Evolutionary conservation across 768 basidiomycete species (phyloP).

Genomic region (Botryobasidium botryosum): DNA sequence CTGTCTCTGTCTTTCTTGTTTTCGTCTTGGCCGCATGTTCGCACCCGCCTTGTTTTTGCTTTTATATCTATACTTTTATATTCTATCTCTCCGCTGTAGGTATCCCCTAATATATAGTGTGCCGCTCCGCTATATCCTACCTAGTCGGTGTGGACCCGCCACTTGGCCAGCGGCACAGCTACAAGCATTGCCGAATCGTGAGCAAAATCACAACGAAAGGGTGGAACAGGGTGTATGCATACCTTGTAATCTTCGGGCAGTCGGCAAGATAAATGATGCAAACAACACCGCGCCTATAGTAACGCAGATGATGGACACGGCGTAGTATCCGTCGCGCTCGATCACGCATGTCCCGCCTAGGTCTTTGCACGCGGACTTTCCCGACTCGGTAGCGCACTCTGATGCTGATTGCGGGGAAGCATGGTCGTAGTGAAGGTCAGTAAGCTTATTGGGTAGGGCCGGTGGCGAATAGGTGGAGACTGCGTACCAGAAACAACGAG

Average conservation of each 20-base stretch:
- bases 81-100: too few species aligned
- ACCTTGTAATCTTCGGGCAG: conserved; percentile 77
- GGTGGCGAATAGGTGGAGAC: conserved; percentile 28
- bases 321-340: conserved; percentile 84
- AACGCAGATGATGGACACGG: conserved; percentile 65
- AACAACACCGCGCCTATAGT: conserved; percentile 57
- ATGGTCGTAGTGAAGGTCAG: too few species aligned
- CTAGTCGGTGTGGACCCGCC: too few species aligned
- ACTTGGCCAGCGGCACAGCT: too few species aligned
- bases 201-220: too few species aligned
- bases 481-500: conserved; percentile 23
- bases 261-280: conserved; percentile 63
- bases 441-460: conserved; percentile 7
- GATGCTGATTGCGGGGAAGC: conserved; percentile 28
- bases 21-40: too few species aligned
- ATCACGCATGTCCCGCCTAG: conserved; percentile 68
- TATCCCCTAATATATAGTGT: too few species aligned
- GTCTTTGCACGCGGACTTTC: conserved; percentile 58
- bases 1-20: too few species aligned
- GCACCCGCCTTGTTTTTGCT: too few species aligned
- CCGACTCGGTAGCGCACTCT: conserved; percentile 88
- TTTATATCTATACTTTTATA: too few species aligned
- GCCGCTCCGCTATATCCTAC: too few species aligned
- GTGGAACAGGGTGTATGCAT: conserved; percentile 18
- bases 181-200: too few species aligned